Conservation (phyloP, 495 filamentous ascomycete genomes). For the Annulohypoxylon maeteangense region DNA sequence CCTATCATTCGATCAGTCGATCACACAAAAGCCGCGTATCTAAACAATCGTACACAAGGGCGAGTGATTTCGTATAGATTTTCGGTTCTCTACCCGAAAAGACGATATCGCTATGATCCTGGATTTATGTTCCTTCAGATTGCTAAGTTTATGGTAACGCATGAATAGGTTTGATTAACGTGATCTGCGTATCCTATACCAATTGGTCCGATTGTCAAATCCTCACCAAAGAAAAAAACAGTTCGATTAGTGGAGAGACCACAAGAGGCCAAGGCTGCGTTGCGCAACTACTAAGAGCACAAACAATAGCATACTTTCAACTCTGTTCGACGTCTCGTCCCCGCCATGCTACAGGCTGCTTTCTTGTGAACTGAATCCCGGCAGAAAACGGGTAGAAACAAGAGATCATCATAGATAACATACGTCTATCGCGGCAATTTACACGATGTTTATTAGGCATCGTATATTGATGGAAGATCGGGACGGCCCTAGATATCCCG, state of each 20-base stretch:
- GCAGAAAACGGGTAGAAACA: background rate
- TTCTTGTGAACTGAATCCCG: background rate
- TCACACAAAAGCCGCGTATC: background rate
- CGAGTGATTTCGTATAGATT: background rate
- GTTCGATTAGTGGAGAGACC: background rate
- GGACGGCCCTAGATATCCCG: background rate
- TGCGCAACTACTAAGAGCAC: background rate
- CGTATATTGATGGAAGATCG: background rate
- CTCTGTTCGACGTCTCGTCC: background rate
- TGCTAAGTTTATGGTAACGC: background rate
- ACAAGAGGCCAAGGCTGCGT: background rate
- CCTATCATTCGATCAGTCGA: background rate
- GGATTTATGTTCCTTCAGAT: constrained; percentile 1
- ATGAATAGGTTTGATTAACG: background rate
- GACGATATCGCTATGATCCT: background rate
- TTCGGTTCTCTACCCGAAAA: constrained; percentile 5
- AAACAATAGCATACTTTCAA: background rate
- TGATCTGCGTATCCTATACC: background rate
- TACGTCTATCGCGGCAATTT: constrained; percentile 1
- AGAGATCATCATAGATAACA: background rate
- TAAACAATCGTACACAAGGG: background rate
- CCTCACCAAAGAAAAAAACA: too few species aligned
- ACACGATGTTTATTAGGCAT: background rate
- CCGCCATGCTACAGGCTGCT: background rate
- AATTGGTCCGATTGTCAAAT: background rate